Percentiles rank a stretch among this genome's conserved stretches.
These are phyloP conservation scores for Fusarium temperatum DNA, from an alignment of 2,329 filamentous ascomycete genomes.

Conservation along the genomic window DNA sequence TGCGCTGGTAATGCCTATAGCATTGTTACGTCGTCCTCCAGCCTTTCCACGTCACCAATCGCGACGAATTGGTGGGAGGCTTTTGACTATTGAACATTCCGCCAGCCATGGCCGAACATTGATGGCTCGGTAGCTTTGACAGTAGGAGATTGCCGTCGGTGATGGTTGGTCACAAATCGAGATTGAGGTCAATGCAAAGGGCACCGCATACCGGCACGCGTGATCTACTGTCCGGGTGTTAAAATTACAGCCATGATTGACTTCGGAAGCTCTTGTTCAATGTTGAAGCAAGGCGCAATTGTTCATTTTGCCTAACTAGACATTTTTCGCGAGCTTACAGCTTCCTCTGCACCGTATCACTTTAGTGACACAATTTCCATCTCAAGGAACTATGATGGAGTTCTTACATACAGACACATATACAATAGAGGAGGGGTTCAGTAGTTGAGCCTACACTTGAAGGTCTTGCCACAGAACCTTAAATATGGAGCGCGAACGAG, in stretches of 20 bases:
- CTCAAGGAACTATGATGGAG: not conserved
- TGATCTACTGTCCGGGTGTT: not conserved
- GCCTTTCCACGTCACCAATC: not conserved
- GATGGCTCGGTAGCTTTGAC: not conserved
- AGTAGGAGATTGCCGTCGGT: not conserved
- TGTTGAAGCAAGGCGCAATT: not conserved
- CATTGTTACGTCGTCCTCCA: not conserved
- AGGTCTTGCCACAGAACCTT: not conserved
- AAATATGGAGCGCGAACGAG: not conserved
- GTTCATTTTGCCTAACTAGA: rapidly evolving
- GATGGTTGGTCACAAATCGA: not conserved
- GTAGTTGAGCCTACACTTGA: no score
- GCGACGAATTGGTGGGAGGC: not conserved
- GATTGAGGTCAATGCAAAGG: not conserved
- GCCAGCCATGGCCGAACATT: not conserved
- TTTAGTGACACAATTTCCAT: no score
- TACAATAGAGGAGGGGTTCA: not conserved
- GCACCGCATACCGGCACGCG: not conserved
- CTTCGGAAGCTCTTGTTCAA: not conserved
- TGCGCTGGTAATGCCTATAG: not conserved
- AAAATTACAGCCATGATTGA: not conserved
- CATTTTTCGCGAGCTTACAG: not conserved
- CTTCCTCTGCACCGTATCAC: not conserved
- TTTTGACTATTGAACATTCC: not conserved
- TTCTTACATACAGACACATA: not conserved